phyloP scores from a whole-genome alignment of 208 protist genomes.

The Trypanosoma rangeli region DNA sequence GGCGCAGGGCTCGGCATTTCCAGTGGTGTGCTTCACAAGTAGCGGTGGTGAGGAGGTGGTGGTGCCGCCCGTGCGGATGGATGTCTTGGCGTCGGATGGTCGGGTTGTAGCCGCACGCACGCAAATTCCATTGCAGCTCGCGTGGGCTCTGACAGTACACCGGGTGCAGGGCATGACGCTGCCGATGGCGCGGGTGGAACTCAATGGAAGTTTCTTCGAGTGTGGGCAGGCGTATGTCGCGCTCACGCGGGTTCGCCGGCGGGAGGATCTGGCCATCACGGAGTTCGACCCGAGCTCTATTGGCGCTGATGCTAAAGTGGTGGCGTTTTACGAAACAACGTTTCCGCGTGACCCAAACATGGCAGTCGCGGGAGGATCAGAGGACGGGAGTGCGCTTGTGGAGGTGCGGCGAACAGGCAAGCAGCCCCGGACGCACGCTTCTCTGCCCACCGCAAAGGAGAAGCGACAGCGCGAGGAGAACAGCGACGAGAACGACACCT shows the following conservation, averaged over 20 bases:
- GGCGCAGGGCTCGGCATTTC: conserved; percentile 20
- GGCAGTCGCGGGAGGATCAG: not conserved
- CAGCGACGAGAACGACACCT: not conserved
- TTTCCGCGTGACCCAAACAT: conserved; percentile 15
- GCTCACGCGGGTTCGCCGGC: conserved; percentile 29
- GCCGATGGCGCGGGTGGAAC: conserved; percentile 23
- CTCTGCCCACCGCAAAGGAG: not conserved
- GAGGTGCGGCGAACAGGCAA: not conserved
- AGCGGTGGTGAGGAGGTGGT: conserved; percentile 30
- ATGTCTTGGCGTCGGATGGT: conserved; percentile 27
- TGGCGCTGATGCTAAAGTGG: conserved; percentile 18
- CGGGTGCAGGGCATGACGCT: conserved; percentile 85
- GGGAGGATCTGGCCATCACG: conserved; percentile 30
- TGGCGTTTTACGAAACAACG: conserved; percentile 33
- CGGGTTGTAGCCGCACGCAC: conserved; percentile 23
- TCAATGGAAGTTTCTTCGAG: conserved; percentile 37
- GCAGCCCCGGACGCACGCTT: not conserved
- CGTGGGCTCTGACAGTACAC: conserved; percentile 89
- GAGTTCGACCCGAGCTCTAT: conserved; percentile 23
- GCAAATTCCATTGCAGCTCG: conserved; percentile 80
- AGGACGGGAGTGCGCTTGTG: conserved; percentile 23
- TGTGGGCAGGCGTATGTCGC: conserved; percentile 46
- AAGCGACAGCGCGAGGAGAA: not conserved
- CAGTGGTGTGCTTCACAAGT: conserved; percentile 41
- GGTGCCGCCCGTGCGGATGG: conserved; percentile 35